Percentiles rank a stretch among this genome's conserved stretches.
Evolutionary conservation across 1,139 yeast species (phyloP).

Genomic region (Yamadazyma epiphylla): DNA sequence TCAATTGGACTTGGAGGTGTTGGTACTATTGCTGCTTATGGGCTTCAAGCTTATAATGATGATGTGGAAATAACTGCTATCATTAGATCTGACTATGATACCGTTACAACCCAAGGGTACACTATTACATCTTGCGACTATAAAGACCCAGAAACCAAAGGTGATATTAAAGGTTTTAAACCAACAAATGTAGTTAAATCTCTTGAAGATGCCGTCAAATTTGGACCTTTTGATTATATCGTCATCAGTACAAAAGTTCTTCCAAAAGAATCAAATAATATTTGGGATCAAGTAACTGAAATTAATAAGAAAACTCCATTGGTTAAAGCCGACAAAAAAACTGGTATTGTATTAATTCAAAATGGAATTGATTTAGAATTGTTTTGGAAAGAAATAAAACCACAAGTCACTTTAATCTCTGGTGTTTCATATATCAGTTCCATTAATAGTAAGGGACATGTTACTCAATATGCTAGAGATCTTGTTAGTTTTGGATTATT

Average conservation of each 20-base stretch:
- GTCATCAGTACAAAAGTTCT: slow-evolving; percentile 69
- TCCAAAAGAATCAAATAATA: slow-evolving; percentile 52
- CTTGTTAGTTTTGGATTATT: slow-evolving; percentile 54
- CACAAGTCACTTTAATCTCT: slow-evolving; percentile 55
- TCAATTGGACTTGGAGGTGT: slow-evolving; percentile 54
- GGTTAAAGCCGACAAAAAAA: slow-evolving; percentile 30
- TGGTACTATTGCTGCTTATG: slow-evolving; percentile 65
- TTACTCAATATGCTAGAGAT: slow-evolving; percentile 54
- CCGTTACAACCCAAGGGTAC: slow-evolving; percentile 50
- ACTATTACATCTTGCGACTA: slow-evolving; percentile 45
- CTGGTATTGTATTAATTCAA: slow-evolving; percentile 62
- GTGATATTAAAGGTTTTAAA: slow-evolving; percentile 36
- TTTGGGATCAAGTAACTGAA: slow-evolving; percentile 55
- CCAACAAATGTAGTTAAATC: slow-evolving; percentile 45
- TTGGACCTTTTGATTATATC: slow-evolving; percentile 62
- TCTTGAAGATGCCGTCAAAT: slow-evolving; percentile 41
- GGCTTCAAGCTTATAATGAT: slow-evolving; percentile 37
- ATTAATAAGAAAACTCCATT: slow-evolving; percentile 31
- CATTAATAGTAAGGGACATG: slow-evolving; percentile 48
- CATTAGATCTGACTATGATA: slow-evolving; percentile 63
- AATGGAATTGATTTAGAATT: slow-evolving; percentile 74
- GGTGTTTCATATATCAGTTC: slow-evolving; percentile 72
- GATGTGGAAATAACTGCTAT: slow-evolving; percentile 57
- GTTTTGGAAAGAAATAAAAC: slow-evolving; percentile 50
- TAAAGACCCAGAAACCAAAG: too few relatives aligned